Percentiles rank a stretch among this genome's conserved stretches.
These are phyloP conservation scores for Starmerella gropengiesseri DNA, from an alignment of 805 yeast species.

Conservation along the genomic window DNA sequence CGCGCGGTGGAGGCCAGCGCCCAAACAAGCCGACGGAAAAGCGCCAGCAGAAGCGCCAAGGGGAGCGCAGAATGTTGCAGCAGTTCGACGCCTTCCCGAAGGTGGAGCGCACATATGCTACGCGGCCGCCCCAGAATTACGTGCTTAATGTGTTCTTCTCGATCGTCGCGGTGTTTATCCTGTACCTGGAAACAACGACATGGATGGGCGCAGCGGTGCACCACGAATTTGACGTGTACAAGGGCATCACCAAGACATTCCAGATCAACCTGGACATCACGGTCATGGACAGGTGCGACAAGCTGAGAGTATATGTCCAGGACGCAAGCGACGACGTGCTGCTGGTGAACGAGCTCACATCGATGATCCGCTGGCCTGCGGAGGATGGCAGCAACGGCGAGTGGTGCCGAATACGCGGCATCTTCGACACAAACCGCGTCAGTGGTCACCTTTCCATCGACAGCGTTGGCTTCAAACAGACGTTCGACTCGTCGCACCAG, in stretches of 20 bases:
- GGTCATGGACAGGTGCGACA: constrained; percentile 75
- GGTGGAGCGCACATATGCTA: constrained; percentile 56
- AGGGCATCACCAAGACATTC: constrained; percentile 44
- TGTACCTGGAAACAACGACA: constrained; percentile 80
- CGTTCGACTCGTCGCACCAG: constrained; percentile 70
- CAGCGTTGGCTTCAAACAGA: constrained; percentile 11
- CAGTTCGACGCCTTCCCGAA: constrained; percentile 71
- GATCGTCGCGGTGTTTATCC: constrained; percentile 41
- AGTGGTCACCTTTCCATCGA: constrained; percentile 75
- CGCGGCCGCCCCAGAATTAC: constrained; percentile 41
- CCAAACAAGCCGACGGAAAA: no score
- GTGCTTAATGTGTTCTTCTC: constrained; percentile 3
- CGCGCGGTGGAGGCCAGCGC: no score
- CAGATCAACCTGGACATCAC: constrained; percentile 68
- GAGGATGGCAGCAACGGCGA: constrained; percentile 8
- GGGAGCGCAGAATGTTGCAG: constrained; percentile 37
- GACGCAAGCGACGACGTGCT: constrained; percentile 71
- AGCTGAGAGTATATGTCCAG: constrained; percentile 58
- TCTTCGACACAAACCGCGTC: constrained; percentile 74
- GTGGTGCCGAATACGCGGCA: constrained; percentile 80
- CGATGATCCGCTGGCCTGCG: constrained; percentile 30
- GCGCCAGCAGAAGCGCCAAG: no score
- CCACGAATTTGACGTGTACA: constrained; percentile 68
- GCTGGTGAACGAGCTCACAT: constrained; percentile 64
- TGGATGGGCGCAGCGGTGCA: constrained; percentile 72